phyloP scores from a whole-genome alignment of 768 basidiomycete species.

The Termitomyces titanicus region DNA sequence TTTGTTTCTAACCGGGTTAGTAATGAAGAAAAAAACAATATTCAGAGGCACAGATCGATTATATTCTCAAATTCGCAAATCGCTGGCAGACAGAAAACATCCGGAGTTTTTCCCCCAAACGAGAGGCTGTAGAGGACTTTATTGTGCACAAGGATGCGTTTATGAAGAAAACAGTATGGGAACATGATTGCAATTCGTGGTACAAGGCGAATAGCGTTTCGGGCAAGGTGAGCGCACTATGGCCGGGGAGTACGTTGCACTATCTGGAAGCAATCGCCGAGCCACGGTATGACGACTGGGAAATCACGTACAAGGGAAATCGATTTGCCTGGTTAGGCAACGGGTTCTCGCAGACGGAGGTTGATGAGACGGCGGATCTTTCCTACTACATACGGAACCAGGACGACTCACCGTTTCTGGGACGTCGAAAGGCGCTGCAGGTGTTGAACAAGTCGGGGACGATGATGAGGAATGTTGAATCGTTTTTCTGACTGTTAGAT shows the following conservation, averaged over 20 bases:
- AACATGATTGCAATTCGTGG: constrained; percentile 28
- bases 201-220: constrained; percentile 26
- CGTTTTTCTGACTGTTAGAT: background rate
- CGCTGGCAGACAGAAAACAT: constrained; percentile 35
- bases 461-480: background rate
- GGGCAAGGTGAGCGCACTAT: constrained; percentile 29
- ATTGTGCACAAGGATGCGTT: constrained; percentile 26
- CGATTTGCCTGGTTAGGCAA: constrained; percentile 32
- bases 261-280: constrained; percentile 30
- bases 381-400: constrained; percentile 25
- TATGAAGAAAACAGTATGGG: constrained; percentile 32
- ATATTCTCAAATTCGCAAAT: constrained; percentile 29
- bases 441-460: constrained; percentile 10
- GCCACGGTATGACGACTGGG: constrained; percentile 33
- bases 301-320: constrained; percentile 29
- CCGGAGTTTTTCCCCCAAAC: constrained; percentile 30
- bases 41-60: constrained; percentile 29
- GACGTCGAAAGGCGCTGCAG: constrained; percentile 11
- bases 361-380: constrained; percentile 27
- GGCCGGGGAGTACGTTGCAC: constrained; percentile 34
- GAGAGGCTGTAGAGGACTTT: constrained; percentile 31
- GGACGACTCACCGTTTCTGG: constrained; percentile 10
- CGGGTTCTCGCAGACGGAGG: constrained; percentile 30
- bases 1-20: background rate
- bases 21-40: background rate